Evolutionary conservation across 768 basidiomycete species (phyloP).

Genomic region (Trametes gibbosa): DNA sequence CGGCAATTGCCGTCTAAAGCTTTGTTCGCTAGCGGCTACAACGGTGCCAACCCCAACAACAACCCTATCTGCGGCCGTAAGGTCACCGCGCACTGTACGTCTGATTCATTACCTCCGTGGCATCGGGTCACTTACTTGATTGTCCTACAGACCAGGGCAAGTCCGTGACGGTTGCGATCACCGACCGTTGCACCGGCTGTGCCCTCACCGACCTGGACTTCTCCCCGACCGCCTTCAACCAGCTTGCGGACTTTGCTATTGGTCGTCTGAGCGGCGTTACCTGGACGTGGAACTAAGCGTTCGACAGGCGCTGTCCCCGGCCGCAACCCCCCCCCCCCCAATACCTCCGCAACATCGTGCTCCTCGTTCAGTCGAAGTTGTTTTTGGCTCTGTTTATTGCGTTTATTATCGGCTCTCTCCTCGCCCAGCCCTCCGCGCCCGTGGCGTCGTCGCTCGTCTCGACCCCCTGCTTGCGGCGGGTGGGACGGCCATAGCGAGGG

Average conservation of each 20-base stretch:
- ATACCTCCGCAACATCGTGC: slow-evolving; percentile 3
- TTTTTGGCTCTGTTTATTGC: slow-evolving; percentile 15
- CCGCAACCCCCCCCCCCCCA: not conserved
- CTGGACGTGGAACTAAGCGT: slow-evolving; percentile 44
- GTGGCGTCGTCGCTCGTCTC: slow-evolving; percentile 21
- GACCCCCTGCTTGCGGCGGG: slow-evolving; percentile 26
- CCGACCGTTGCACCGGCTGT: slow-evolving; percentile 66
- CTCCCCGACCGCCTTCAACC: slow-evolving; percentile 53
- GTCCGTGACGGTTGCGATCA: slow-evolving; percentile 45
- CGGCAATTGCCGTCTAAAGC: too few relatives aligned
- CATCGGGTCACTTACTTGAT: not conserved
- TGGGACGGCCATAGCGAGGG: slow-evolving; percentile 27
- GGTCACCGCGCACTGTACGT: slow-evolving; percentile 49
- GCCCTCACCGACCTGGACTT: slow-evolving; percentile 54
- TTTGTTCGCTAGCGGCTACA: slow-evolving; percentile 44
- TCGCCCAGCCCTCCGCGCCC: slow-evolving; percentile 13
- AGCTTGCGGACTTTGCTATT: slow-evolving; percentile 39
- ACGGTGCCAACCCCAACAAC: slow-evolving; percentile 60
- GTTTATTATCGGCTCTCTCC: slow-evolving; percentile 7
- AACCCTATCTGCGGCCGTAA: slow-evolving; percentile 69
- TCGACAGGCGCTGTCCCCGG: not conserved
- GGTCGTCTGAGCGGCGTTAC: slow-evolving; percentile 52
- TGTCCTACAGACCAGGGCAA: slow-evolving; percentile 48
- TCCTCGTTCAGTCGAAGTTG: slow-evolving; percentile 3
- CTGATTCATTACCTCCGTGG: not conserved